A percentile compares a stretch with the other conserved stretches of the same genome.
Evolutionary conservation across 257 asterid species (phyloP).

Genomic region (Plectranthus barbatus): DNA sequence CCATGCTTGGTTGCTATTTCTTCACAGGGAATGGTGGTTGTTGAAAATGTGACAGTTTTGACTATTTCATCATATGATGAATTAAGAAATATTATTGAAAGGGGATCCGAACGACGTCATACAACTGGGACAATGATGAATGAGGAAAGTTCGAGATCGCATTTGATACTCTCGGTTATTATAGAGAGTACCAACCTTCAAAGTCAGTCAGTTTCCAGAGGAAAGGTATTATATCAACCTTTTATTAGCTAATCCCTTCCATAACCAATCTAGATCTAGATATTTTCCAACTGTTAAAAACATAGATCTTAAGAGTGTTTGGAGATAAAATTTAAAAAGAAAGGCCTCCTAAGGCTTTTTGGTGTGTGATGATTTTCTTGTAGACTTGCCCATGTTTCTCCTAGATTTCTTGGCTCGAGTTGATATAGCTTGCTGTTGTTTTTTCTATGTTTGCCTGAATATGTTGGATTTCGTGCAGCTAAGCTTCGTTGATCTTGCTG

Average conservation of each 20-base stretch:
- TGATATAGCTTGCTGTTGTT: neutral
- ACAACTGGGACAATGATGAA: constrained; percentile 86
- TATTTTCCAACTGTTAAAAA: too few relatives aligned
- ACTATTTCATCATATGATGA: constrained; percentile 75
- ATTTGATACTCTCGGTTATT: constrained; percentile 75
- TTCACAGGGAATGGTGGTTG: constrained; percentile 82
- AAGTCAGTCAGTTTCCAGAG: constrained; percentile 86
- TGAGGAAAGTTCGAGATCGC: constrained; percentile 96
- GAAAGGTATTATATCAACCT: constrained; percentile 56
- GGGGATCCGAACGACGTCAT: constrained; percentile 90
- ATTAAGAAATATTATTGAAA: constrained; percentile 47
- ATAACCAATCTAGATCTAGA: neutral
- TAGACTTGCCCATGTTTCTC: neutral
- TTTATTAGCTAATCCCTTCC: neutral
- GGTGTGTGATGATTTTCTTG: neutral
- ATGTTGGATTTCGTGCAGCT: constrained; percentile 40
- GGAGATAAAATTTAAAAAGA: too few relatives aligned
- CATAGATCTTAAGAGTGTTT: too few relatives aligned
- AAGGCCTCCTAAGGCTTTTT: neutral
- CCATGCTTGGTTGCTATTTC: constrained; percentile 9
- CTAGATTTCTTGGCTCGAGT: too few relatives aligned
- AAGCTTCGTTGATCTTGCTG: constrained; percentile 98
- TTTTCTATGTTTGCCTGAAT: neutral
- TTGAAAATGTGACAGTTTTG: constrained; percentile 65
- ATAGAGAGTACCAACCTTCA: constrained; percentile 93